These are phyloP conservation scores for Cicer arietinum DNA, from an alignment of 306 rosid species.

Conservation along the genomic window DNA sequence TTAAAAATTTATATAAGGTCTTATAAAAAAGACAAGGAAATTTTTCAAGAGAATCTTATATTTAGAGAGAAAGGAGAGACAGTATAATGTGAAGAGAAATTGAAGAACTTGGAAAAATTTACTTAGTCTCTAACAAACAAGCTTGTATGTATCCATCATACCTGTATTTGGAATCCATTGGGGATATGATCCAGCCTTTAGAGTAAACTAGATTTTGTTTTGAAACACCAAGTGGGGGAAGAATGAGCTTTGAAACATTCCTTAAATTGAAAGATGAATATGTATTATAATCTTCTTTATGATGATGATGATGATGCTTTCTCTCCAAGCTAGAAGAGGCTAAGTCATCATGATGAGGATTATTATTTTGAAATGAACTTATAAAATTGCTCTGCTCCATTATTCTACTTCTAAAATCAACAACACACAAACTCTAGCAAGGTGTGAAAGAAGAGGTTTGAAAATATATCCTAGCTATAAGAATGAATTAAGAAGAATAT, in stretches of 20 bases:
- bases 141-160: background rate
- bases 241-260: conserved; percentile 80
- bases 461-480: conserved; percentile 13
- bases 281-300: conserved; percentile 44
- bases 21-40: no score
- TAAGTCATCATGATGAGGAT: conserved; percentile 40
- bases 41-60: no score
- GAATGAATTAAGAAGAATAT: background rate
- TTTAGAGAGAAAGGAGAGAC: no score
- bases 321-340: conserved; percentile 44
- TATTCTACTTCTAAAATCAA: conserved; percentile 1
- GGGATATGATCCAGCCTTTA: conserved; percentile 73
- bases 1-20: no score
- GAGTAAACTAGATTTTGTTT: conserved; percentile 54
- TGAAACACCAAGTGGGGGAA: conserved; percentile 91
- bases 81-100: background rate
- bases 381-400: conserved; percentile 50
- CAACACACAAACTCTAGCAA: background rate
- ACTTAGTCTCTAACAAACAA: background rate
- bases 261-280: conserved; percentile 52
- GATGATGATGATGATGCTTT: conserved; percentile 10
- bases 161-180: conserved; percentile 92
- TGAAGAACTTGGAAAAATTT: background rate
- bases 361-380: conserved; percentile 6
- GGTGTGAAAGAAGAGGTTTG: background rate